Evolutionary conservation across 2,329 filamentous ascomycete genomes (phyloP), one percentile per base, ranked within the genome.

Genomic region (Microascus cirrosus): DNA sequence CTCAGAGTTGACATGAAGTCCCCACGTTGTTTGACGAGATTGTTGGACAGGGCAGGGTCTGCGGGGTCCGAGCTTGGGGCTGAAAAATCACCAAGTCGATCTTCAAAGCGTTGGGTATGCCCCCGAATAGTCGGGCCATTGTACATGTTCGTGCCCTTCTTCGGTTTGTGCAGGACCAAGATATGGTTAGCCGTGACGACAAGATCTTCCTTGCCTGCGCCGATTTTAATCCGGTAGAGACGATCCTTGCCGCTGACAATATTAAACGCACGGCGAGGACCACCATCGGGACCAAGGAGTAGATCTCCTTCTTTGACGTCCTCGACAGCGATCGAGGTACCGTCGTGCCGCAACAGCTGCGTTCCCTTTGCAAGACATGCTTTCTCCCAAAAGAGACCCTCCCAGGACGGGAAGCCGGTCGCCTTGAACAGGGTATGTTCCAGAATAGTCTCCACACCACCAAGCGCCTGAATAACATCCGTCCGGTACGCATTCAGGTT

Each of bases 371-470:
- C 55, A 52, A 57, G 55, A 52, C 64, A 72, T 3, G 75, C 86
- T 60, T 85, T 82, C 63, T 92, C 88, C 90, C 92, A 96, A 68
- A 96, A 96, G 3, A 96, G 78, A 63, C 94, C 94, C 71, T 99
- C 94, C 94, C 94, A 99, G 0, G 88, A 94, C 2, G 92, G 89
- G 69, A 99, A 97, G 6, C 92, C 94, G 0, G 94, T 99, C 1
- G 93, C 94, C 67, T 96, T 95, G 81, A 97, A 97, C 8, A 96
- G 73, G 0, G 93, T 96, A 68, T 99, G 94, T 70, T 99, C 94
- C 4, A 99, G 79, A 66, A 99, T 99, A 0, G 92, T 97, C 71
- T 99, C 94, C 8, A 99, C 94, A 85, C 92, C 92, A 68, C 93
- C 93, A 54, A 96, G 75, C 0, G 93, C 92, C 70, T 97, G 94